These are phyloP conservation scores for Maudiozyma serrabonitensis DNA, from an alignment of 805 yeast species.

Conservation along the genomic window DNA sequence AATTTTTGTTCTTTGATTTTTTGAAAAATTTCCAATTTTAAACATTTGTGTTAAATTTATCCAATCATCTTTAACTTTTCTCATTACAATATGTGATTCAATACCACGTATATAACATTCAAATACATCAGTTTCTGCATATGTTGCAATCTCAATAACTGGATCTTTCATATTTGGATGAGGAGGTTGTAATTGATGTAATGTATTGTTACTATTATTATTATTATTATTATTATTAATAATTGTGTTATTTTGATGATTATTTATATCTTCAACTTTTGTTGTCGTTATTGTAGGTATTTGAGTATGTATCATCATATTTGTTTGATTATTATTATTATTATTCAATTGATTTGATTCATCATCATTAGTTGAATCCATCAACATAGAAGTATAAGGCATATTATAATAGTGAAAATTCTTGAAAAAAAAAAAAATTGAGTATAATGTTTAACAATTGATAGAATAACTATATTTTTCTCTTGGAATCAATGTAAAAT, in stretches of 20 bases:
- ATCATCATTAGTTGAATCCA: not conserved
- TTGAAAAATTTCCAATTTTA: constrained; percentile 68
- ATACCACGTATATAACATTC: constrained; percentile 55
- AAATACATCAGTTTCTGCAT: constrained; percentile 42
- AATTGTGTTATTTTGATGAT: not conserved
- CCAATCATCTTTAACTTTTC: constrained; percentile 88
- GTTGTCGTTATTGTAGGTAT: constrained; percentile 4
- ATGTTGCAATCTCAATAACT: constrained; percentile 34
- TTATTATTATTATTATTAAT: not conserved
- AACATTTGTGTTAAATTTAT: constrained; percentile 79
- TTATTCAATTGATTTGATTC: too few species aligned
- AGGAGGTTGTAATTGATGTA: not conserved
- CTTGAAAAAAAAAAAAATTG: not conserved
- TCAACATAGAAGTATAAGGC: constrained; percentile 1
- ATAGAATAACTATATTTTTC: too few species aligned
- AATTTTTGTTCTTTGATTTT: constrained; percentile 68
- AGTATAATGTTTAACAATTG: not conserved
- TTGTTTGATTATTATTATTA: not conserved
- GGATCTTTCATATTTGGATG: constrained; percentile 8
- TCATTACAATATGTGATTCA: constrained; percentile 43
- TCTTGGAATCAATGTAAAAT: too few species aligned
- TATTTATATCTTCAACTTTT: not conserved
- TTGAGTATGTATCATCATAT: not conserved
- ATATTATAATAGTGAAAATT: not conserved
- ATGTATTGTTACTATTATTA: not conserved